Conservation (phyloP, 2,329 filamentous ascomycete genomes). For the Trichoderma guizhouense region DNA sequence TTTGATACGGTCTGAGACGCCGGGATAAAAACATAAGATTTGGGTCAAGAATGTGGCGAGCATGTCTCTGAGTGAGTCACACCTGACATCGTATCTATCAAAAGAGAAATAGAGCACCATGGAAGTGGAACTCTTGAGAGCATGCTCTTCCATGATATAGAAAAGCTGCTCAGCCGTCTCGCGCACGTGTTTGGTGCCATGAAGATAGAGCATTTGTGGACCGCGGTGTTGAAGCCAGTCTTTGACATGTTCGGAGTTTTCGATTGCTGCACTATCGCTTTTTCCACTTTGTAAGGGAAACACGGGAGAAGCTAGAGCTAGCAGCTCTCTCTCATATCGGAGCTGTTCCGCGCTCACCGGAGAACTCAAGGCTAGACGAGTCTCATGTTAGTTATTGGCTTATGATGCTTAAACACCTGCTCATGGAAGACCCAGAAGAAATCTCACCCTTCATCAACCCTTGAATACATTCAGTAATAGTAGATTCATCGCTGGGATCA, state of each 20-base stretch:
- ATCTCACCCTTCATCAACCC: background rate
- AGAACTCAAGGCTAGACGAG: background rate
- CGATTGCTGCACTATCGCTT: background rate
- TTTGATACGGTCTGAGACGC: slow-evolving; percentile 4
- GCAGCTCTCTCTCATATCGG: slow-evolving; percentile 2
- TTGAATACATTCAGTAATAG: background rate
- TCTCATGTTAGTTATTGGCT: background rate
- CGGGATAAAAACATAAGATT: slow-evolving; percentile 15
- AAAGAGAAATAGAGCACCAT: slow-evolving; percentile 20
- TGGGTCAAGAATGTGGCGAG: slow-evolving; percentile 18
- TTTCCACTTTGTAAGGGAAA: slow-evolving; percentile 9
- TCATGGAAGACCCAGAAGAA: background rate
- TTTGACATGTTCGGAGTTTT: background rate
- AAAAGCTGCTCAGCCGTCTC: slow-evolving; percentile 20
- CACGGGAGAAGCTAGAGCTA: slow-evolving; percentile 17
- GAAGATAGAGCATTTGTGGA: slow-evolving; percentile 19
- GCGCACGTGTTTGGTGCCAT: slow-evolving; percentile 12
- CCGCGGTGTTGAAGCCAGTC: slow-evolving; percentile 12
- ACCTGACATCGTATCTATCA: slow-evolving; percentile 15
- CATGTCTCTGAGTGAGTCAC: slow-evolving; percentile 19
- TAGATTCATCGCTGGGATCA: background rate
- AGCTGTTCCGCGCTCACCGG: slow-evolving; percentile 2
- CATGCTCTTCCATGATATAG: slow-evolving; percentile 12
- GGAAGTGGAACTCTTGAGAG: background rate
- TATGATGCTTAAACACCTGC: background rate